Base-by-base conservation (phyloP, 306 rosid genomes). In the Vicia villosa region DNA sequence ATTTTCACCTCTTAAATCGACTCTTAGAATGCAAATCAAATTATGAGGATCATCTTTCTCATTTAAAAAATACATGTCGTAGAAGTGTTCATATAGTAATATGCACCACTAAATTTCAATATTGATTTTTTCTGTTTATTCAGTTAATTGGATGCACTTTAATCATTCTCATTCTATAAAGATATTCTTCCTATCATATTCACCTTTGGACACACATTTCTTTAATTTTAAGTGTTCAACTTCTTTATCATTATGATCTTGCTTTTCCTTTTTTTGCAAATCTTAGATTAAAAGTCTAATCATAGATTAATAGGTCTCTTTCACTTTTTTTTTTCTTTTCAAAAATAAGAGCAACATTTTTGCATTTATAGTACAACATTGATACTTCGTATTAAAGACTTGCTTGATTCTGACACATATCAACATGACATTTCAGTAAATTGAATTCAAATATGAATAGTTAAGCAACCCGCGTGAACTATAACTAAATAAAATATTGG, bases 201-300 rank as follows among this genome's bases (percentile, higher is more conserved):
- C 86, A 82, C 32, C 83, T 79, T 79, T 79, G 83, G 81, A 82
- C 83, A 75, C 75, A 74, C 62, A 79, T 79, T 83, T 83, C 86
- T 83, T 83, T 83, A 83, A 66, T 81, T 83, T 83, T 72, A 79
- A 79, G 77, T 72, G 81, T 79, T 79, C 83, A 79, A 68, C 79
- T 79, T 75, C 81, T 83, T 83, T 75, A 72, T 72, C 79, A 79
- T 79, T 30, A 83, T 79, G 81, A 83, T 79, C 83, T 36, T 83
- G 76, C 83, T 79, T 83, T 83, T 75, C 74, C 76, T 79, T 75
- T 72, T 74, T 82, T 41, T 47, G 83, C 81, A 72, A 83, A 83
- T 83, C 83, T 83, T 62, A 68, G 71, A 83, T 83, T 79, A 83
- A 83, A 83, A 83, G 83, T 72, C 72, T 75, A 63, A 83, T 79